Conservation (phyloP, 805 yeast genomes). For the Wickerhamiella alocasiicola region DNA sequence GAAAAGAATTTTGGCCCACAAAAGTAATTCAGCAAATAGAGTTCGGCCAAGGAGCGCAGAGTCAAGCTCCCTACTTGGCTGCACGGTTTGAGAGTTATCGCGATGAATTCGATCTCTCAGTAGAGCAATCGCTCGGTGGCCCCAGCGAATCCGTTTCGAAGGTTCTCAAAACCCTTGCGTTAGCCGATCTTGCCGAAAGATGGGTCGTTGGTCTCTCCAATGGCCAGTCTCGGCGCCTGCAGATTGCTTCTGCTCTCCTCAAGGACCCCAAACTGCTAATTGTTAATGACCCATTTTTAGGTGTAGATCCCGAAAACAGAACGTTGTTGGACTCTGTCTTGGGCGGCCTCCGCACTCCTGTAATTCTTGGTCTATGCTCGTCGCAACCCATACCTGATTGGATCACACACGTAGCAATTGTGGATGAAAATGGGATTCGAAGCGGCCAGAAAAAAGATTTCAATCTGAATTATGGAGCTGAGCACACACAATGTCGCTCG, state of each 20-base stretch:
- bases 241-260: conserved; percentile 65
- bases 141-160: conserved; percentile 32
- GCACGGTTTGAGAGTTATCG: conserved; percentile 83
- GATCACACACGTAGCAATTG: conserved; percentile 61
- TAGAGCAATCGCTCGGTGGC: conserved; percentile 41
- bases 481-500: conserved; percentile 5
- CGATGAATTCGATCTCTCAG: conserved; percentile 69
- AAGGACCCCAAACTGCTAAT: conserved; percentile 52
- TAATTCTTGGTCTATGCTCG: conserved; percentile 61
- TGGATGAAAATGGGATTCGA: conserved; percentile 41
- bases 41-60: conserved; percentile 35
- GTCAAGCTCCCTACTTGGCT: conserved; percentile 53
- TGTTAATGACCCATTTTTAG: conserved; percentile 86
- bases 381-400: conserved; percentile 72
- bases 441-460: conserved; percentile 10
- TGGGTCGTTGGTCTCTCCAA: conserved; percentile 85
- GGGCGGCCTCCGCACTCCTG: conserved; percentile 31
- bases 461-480: conserved; percentile 1
- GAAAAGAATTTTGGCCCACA: conserved; percentile 34
- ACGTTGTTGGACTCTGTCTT: conserved; percentile 45
- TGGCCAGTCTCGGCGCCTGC: conserved; percentile 86
- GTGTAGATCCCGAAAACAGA: conserved; percentile 70
- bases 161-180: conserved; percentile 35
- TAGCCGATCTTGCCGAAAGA: conserved; percentile 46
- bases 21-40: conserved; percentile 34